phyloP scores from a whole-genome alignment of 148 eudicot genomes.

The Silene conica region DNA sequence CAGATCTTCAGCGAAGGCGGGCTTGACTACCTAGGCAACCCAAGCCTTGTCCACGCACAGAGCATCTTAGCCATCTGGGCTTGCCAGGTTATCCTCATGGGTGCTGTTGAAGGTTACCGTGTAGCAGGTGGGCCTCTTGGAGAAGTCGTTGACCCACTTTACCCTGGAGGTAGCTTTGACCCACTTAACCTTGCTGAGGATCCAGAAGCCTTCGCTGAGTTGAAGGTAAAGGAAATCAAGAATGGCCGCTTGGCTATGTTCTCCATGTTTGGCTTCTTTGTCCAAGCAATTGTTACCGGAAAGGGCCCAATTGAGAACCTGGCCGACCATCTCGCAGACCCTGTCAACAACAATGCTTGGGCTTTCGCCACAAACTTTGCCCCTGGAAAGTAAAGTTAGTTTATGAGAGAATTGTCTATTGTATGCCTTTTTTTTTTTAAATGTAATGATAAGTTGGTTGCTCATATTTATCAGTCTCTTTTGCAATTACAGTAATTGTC shows the following conservation, averaged over 20 bases:
- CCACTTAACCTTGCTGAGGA: conserved; percentile 20
- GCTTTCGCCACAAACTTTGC: conserved; percentile 26
- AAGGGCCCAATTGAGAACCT: conserved; percentile 23
- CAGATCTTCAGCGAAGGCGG: conserved; percentile 18
- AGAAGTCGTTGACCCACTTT: conserved; percentile 13
- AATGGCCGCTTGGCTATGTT: conserved; percentile 23
- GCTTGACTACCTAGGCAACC: conserved; percentile 17
- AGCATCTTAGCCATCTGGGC: conserved; percentile 24
- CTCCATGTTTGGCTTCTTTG: conserved; percentile 27
- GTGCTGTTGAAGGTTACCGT: conserved; percentile 20
- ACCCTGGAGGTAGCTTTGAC: conserved; percentile 23
- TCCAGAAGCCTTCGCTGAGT: conserved; percentile 23
- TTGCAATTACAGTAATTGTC: neutral
- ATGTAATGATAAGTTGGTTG: conserved; percentile 3
- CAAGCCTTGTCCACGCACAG: conserved; percentile 16
- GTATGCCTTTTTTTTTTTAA: neutral
- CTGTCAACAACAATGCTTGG: conserved; percentile 19
- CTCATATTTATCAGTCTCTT: neutral
- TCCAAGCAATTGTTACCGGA: conserved; percentile 25
- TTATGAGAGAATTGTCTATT: neutral
- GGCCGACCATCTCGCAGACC: conserved; percentile 24
- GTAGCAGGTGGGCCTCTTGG: conserved; percentile 23
- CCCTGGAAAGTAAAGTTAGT: conserved; percentile 20
- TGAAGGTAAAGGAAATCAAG: conserved; percentile 25
- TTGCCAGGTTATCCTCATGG: conserved; percentile 23